These are phyloP conservation scores for Datisca glomerata DNA, from an alignment of 306 rosid species.

Conservation along the genomic window DNA sequence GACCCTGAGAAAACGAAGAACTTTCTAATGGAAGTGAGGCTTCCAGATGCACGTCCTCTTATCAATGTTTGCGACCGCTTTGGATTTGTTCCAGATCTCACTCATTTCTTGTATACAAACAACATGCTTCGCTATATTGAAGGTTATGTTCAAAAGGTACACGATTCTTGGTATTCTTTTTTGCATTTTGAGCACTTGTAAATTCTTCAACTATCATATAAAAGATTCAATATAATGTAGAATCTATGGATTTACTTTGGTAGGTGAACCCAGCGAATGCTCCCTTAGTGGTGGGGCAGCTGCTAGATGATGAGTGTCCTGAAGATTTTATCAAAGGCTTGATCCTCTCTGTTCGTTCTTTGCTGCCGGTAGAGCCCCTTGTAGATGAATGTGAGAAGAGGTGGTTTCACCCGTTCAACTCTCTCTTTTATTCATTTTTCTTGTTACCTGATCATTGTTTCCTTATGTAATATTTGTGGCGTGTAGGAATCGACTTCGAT, in stretches of 20 bases:
- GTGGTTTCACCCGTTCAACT: conserved; percentile 28
- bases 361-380: conserved; percentile 98
- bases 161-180: conserved; percentile 3
- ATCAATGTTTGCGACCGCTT: conserved; percentile 98
- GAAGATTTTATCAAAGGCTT: conserved; percentile 97
- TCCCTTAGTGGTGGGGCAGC: conserved; percentile 96
- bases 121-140: conserved; percentile 99
- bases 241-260: conserved; percentile 8
- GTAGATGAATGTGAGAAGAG: conserved; percentile 98
- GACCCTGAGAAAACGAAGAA: conserved; percentile 96
- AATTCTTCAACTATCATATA: not conserved
- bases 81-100: conserved; percentile 98
- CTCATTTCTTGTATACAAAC: conserved; percentile 86
- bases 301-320: conserved; percentile 97
- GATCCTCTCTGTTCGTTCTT: conserved; percentile 94
- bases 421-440: not conserved
- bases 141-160: conserved; percentile 99
- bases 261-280: conserved; percentile 99
- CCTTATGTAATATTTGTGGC: conserved; percentile 14
- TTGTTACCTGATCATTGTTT: conserved; percentile 7
- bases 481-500: conserved; percentile 85
- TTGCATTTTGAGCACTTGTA: conserved; percentile 1
- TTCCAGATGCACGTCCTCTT: conserved; percentile 95
- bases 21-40: conserved; percentile 94
- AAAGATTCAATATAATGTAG: not conserved